These are phyloP conservation scores for Aspergillus leporis DNA, from an alignment of 495 filamentous ascomycete genomes.

Conservation along the genomic window DNA sequence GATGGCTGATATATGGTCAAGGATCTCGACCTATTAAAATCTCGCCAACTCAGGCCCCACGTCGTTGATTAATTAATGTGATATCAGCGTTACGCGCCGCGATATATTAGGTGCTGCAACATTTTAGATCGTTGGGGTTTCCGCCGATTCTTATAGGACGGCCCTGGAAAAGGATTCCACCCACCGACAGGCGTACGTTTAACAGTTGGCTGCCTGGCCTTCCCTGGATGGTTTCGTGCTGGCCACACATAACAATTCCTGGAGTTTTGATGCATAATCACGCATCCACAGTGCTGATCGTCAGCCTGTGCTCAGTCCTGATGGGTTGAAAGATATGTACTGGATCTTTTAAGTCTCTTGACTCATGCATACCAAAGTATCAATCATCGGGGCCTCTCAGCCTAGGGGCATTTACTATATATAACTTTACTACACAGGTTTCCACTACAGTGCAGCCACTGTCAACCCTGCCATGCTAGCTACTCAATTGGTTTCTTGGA, in stretches of 20 bases:
- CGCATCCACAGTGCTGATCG: background rate
- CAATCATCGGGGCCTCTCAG: background rate
- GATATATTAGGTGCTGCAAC: background rate
- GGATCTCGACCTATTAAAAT: slow-evolving; percentile 1
- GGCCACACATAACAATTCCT: background rate
- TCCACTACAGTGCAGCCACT: background rate
- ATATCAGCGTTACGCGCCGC: slow-evolving; percentile 1
- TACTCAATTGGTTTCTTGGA: background rate
- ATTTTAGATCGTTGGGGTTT: background rate
- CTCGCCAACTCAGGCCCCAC: background rate
- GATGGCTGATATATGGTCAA: background rate
- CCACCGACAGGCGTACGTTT: background rate
- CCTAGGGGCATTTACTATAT: background rate
- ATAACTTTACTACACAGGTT: background rate
- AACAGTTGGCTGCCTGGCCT: background rate
- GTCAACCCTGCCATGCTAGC: background rate
- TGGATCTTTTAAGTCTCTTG: background rate
- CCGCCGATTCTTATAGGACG: background rate
- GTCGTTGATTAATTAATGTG: background rate
- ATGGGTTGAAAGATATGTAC: background rate
- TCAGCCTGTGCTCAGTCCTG: background rate
- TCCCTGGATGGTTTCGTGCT: background rate
- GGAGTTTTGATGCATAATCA: background rate
- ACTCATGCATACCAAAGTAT: background rate
- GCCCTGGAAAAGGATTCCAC: background rate